Evolutionary conservation across 805 yeast species (phyloP).

Genomic region (Lachancea sp.): DNA sequence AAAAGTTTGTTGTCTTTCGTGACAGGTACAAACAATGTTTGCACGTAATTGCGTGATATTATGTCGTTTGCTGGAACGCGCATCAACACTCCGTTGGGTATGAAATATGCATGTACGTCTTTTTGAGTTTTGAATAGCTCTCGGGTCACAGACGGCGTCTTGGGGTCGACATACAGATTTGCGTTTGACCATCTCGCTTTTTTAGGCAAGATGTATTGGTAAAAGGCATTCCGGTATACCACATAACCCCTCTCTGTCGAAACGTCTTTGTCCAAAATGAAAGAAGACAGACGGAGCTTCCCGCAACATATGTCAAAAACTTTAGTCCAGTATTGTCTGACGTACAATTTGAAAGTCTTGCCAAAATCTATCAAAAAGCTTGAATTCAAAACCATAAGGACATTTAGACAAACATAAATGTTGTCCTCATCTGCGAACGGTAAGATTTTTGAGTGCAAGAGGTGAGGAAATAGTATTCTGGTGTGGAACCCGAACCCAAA

Average conservation of each 20-base stretch:
- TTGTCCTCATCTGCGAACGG: constrained; percentile 2
- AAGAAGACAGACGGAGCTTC: constrained; percentile 70
- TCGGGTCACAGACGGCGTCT: constrained; percentile 41
- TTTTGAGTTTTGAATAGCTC: constrained; percentile 39
- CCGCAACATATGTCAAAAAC: constrained; percentile 52
- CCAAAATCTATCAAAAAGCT: constrained; percentile 23
- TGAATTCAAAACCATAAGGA: constrained; percentile 7
- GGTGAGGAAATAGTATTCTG: constrained; percentile 38
- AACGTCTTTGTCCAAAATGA: constrained; percentile 56
- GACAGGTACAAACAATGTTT: constrained; percentile 71
- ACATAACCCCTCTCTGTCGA: constrained; percentile 67
- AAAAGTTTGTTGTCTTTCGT: constrained; percentile 68
- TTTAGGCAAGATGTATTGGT: constrained; percentile 37
- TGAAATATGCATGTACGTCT: constrained; percentile 47
- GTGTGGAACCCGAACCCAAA: constrained; percentile 69
- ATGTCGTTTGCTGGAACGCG: constrained; percentile 86
- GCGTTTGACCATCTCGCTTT: constrained; percentile 38
- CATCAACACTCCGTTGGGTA: constrained; percentile 74
- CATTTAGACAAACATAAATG: constrained; percentile 3
- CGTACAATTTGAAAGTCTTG: constrained; percentile 31
- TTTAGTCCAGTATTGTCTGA: constrained; percentile 52
- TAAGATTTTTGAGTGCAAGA: constrained; percentile 10
- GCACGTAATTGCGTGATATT: constrained; percentile 56
- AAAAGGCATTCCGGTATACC: constrained; percentile 45
- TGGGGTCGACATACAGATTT: constrained; percentile 51